Evolutionary conservation across 2,329 filamentous ascomycete genomes (phyloP), one percentile per base, ranked within the genome.

Genomic region (Neospermospora avenae): DNA sequence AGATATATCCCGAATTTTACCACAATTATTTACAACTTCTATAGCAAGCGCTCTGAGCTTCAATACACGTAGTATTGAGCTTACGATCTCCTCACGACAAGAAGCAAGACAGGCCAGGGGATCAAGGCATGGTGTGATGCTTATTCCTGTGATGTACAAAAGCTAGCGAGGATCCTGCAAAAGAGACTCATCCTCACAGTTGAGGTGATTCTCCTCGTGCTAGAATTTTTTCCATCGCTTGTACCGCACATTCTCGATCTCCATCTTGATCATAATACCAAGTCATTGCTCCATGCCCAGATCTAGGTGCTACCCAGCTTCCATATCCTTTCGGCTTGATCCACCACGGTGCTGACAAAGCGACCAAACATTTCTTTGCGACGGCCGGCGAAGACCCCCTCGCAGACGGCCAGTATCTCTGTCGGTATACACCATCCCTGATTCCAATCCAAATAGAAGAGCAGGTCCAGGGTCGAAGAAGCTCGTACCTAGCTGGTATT

Each of bases 201-300:
- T 37, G 1, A 37, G 20, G 31, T 2, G 10, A 6, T 34, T 51
- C 48, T 14, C 28, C 48, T 16, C 48, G 3, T 4, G 7, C 48
- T 2, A 51, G 48, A 13, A 37, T 37, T 11, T 51, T 31, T 10
- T 51, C 18, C 6, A 51, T 6, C 6, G 7, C 31, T 13, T 37
- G 11, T 31, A 51, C 48, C 5, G 48, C n/a, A 1, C 31, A 28
- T 4, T 35, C 48, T 18, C 48, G 34, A 11, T 31, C 18, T 1
- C 10, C 31, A 37, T 51, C 48, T 10, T 51, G 48, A 34, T 51
- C 48, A 51, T 51, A 51, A 16, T 13, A 51, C 48, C 48, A 51
- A 37, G 48, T 51, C 3, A 51, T 37, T 10, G 48, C 48, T 8
- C 28, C 28, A 1, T 10, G 20, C 11, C 37, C 31, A 4, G 31